A percentile compares a stretch with the other conserved stretches of the same genome.
Evolutionary conservation across 1,139 yeast genomes (phyloP).

Genomic region (Hyphopichia burtonii): DNA sequence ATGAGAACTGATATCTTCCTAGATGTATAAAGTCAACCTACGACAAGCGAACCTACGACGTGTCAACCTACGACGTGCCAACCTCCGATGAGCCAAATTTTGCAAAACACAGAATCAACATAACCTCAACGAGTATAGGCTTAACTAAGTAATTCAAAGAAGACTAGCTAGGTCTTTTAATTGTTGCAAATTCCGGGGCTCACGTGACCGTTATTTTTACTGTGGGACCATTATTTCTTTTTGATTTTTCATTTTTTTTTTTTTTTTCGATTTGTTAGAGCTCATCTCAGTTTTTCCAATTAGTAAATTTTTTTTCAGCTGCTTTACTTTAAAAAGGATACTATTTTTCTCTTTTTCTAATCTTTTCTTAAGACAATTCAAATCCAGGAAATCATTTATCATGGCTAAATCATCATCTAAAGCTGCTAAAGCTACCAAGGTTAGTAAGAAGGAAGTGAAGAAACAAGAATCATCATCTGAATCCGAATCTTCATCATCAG

Average conservation of each 20-base stretch:
- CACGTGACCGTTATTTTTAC: no score
- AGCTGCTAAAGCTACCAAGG: slow-evolving; percentile 28
- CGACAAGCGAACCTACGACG: no score
- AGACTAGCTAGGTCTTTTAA: no score
- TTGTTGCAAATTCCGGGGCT: no score
- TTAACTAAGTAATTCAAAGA: no score
- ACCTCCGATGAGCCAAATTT: no score
- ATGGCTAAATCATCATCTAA: slow-evolving; percentile 33
- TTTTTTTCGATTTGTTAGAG: background rate
- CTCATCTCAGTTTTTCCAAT: slow-evolving; percentile 3
- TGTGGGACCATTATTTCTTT: background rate
- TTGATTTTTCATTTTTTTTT: background rate
- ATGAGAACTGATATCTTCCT: no score
- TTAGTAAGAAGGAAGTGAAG: slow-evolving; percentile 19
- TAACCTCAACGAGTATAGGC: no score
- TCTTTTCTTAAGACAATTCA: background rate
- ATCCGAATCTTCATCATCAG: slow-evolving; percentile 19
- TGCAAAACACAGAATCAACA: no score
- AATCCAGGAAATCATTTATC: background rate
- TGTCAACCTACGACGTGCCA: no score
- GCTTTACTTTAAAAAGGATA: background rate
- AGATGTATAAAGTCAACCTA: no score
- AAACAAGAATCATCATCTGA: slow-evolving; percentile 19
- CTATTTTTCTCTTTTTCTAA: background rate
- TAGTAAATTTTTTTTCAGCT: no score